phyloP scores from a whole-genome alignment of 1,284 basidiomycete species.

The Wallemia mellicola region DNA sequence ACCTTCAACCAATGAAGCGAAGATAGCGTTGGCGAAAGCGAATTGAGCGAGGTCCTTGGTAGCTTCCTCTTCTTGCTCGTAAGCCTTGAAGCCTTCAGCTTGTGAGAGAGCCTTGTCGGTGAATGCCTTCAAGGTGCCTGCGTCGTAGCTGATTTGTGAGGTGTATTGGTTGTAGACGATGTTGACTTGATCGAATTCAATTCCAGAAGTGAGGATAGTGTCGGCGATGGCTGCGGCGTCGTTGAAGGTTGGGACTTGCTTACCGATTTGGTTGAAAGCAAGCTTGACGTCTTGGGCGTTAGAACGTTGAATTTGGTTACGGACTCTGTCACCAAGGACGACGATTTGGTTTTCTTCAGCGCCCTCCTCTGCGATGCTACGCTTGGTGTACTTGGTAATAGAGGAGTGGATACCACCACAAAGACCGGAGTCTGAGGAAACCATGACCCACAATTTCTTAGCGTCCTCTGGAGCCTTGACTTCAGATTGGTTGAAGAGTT shows the following conservation, averaged over 20 bases:
- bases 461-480: slow-evolving; percentile 23
- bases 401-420: slow-evolving; percentile 99
- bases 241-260: slow-evolving; percentile 85
- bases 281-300: slow-evolving; percentile 39
- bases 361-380: slow-evolving; percentile 20
- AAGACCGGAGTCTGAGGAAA: slow-evolving; percentile 96
- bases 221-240: slow-evolving; percentile 85
- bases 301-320: slow-evolving; percentile 54
- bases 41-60: slow-evolving; percentile 88
- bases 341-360: slow-evolving; percentile 38
- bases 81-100: slow-evolving; percentile 54
- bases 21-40: slow-evolving; percentile 85
- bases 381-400: slow-evolving; percentile 62
- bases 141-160: slow-evolving; percentile 75
- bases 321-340: slow-evolving; percentile 91
- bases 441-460: slow-evolving; percentile 50
- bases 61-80: slow-evolving; percentile 86
- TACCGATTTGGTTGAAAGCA: slow-evolving; percentile 91
- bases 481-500: slow-evolving; percentile 43
- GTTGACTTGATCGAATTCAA: slow-evolving; percentile 59
- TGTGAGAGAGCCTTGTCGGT: slow-evolving; percentile 48
- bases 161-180: slow-evolving; percentile 90
- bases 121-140: slow-evolving; percentile 41
- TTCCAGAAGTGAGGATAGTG: slow-evolving; percentile 56
- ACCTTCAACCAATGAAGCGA: slow-evolving; percentile 71